Evolutionary conservation across 108 stramenopile species (phyloP), one percentile per base, ranked within the genome.

Genomic region (Skeletonema costatum): DNA sequence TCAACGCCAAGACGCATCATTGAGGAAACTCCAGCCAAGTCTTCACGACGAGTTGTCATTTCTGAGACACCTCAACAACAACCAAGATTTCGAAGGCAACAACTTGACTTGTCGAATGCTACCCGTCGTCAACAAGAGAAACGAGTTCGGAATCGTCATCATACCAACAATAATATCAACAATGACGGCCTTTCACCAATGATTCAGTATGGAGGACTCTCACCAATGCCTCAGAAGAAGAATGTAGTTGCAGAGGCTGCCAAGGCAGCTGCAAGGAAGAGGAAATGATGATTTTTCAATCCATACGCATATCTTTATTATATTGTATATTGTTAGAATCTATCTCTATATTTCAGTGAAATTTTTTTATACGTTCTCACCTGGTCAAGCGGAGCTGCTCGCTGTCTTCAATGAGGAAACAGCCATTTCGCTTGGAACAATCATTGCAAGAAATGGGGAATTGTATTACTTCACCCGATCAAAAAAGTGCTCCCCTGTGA

Each of bases 191-290:
- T 58, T 25, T 66, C 65, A 48, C 53, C 61, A 4, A 62, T 17
- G 36, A 61, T 64, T 70, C 48, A 68, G 41, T 32, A 68, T 64
- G 70, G 60, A 73, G 59, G 73, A 4, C 51, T 79, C 6, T 79
- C 78, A 17, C 78, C 78, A 17, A 68, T 79, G 71, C 78, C 78
- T 32, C 66, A 80, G 51, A 65, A 66, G 35, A 46, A 59, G 30
- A 58, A 31, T 64, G 66, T 67, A 13, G 66, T 53, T 21, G 56
- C 74, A 60, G 29, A 67, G 14, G 25, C 38, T 11, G 38, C 63
- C 39, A 64, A 41, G 32, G 63, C 51, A 53, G 51, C 63, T 35
- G 63, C 63, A 19, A 29, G 63, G 63, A 64, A 64, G 31, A 64
- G 63, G 63, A 64, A 64, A 64, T 64, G 63, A 64, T 64, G 3